A percentile compares a stretch with the other conserved stretches of the same genome.
Evolutionary conservation across 2,329 filamentous ascomycete genomes (phyloP).

Genomic region (Basipetospora chlamydospora): DNA sequence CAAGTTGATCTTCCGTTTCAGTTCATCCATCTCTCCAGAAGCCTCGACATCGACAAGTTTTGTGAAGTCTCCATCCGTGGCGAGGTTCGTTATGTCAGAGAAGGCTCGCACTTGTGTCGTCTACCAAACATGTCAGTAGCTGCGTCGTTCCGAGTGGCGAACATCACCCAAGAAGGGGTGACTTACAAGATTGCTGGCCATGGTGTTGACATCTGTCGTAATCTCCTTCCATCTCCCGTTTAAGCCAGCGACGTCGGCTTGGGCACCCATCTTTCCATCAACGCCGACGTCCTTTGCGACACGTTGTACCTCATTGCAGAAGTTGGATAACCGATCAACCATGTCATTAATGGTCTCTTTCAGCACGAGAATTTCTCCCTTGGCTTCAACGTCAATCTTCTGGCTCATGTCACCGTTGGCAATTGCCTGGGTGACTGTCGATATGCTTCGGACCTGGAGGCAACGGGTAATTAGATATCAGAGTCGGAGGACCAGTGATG

Average conservation of each 20-base stretch:
- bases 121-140: constrained; percentile 28
- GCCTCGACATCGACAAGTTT: constrained; percentile 95
- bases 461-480: too few species aligned
- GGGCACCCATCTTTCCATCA: constrained; percentile 95
- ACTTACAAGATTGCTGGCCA: constrained; percentile 53
- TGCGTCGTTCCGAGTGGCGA: too few species aligned
- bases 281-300: constrained; percentile 95
- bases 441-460: constrained; percentile 69
- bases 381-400: constrained; percentile 88
- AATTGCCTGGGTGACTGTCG: constrained; percentile 86
- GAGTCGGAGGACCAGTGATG: too few species aligned
- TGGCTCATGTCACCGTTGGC: constrained; percentile 92
- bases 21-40: constrained; percentile 96
- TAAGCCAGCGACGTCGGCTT: constrained; percentile 85
- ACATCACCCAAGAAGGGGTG: not conserved
- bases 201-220: constrained; percentile 90
- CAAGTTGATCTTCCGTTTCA: constrained; percentile 98
- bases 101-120: constrained; percentile 97
- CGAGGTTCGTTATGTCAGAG: constrained; percentile 94
- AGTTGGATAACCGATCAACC: constrained; percentile 88
- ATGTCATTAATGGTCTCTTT: constrained; percentile 99
- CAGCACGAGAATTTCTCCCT: constrained; percentile 83
- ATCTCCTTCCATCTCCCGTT: constrained; percentile 97
- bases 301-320: constrained; percentile 89
- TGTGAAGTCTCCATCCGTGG: constrained; percentile 92